Evolutionary conservation across 495 filamentous ascomycete genomes (phyloP), one percentile per base, ranked within the genome.

Genomic region (Diplogelasinospora grovesii): DNA sequence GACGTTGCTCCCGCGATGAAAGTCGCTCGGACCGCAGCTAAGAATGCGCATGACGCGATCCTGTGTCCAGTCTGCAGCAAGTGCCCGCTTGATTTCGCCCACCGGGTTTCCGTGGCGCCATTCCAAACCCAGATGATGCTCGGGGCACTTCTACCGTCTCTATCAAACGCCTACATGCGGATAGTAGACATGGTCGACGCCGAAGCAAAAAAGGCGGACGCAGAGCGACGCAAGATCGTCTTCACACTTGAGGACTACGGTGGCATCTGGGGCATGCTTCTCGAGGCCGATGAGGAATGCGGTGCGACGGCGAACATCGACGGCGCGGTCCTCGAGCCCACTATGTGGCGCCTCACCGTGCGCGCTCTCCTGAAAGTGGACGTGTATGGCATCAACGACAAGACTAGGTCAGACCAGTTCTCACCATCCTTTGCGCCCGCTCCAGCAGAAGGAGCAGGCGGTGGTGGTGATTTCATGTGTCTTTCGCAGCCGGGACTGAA

Each of bases 101-200:
- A 31, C 20, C 36, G 45, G 5, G 57, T 57, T 4, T 60, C 58
- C n/a, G 62, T 72, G 36, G 56, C 58, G 10, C 24, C 58, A 30
- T 65, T 74, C 49, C 81, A 84, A 42, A 83, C 75, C 50, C 67
- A 79, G 26, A 83, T 84, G 79, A 72, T 82, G 39, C 71, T 81
- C 8, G 79, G 74, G 5, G 77, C 79, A 0, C 63, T 85, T 7
- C 63, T 86, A 15, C 79, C 76, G 14, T 74, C 78, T 9, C 65
- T 81, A 21, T 75, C 76, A 14, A 71, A 81, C 53, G 66, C 74
- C 3, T 86, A 77, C 55, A 58, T 56, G 38, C 56, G 43, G 29
- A 65, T 77, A 21, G 51, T 77, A 1, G 41, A 29, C 13, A 62
- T 69, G 45, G 57, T 75, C 11, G 72, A 77, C 42, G 54, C 51